Base-by-base conservation (phyloP, 495 filamentous ascomycete species). In the Cairneyella variabilis region DNA sequence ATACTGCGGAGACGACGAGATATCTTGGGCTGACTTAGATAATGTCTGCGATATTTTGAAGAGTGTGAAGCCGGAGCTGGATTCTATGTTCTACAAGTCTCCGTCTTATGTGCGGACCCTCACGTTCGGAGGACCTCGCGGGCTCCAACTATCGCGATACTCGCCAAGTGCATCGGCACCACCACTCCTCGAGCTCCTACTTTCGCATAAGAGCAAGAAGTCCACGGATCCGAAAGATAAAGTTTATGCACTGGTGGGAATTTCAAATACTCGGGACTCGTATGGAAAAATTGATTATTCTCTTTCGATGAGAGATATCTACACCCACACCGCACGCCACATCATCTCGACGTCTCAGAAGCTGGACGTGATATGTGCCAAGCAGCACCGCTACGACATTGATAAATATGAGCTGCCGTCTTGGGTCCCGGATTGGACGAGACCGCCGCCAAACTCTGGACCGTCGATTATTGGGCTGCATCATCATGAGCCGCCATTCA, bases 371-470 rank as follows among this genome's bases (percentile, higher is more conserved):
- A 58, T 60, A 8, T 63, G 61, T 40, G 53, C 52, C 12, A 54
- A 51, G 42, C 53, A 60, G 14, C 40, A 60, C 43, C 50, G 58
- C 37, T 11, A 17, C 8, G n/a, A n/a, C n/a, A n/a, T n/a, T n/a
- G 36, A 37, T 17, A 22, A 26, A 32, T 37, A 38, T 27, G 23
- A 44, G 4, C 27, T 63, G 1, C 61, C 61, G 22, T 41, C 51
- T 10, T 63, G 61, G 61, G 57, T 58, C 4, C 48, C 57, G n/a
- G 57, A 63, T 28, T 63, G 61, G 61, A 56, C 39, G 1, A 48
- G 57, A 0, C 47, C 45, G 25, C 40, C 25, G 4, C 2, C 22
- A 6, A 23, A 21, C 18, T n/a, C 56, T 3, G 48, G 53, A 7
- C 27, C 51, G 9, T 23, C 30, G n/a, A 20, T 63, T 0, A 46